phyloP scores from a whole-genome alignment of 176 grass and related monocot species.

The Avena insularis region DNA sequence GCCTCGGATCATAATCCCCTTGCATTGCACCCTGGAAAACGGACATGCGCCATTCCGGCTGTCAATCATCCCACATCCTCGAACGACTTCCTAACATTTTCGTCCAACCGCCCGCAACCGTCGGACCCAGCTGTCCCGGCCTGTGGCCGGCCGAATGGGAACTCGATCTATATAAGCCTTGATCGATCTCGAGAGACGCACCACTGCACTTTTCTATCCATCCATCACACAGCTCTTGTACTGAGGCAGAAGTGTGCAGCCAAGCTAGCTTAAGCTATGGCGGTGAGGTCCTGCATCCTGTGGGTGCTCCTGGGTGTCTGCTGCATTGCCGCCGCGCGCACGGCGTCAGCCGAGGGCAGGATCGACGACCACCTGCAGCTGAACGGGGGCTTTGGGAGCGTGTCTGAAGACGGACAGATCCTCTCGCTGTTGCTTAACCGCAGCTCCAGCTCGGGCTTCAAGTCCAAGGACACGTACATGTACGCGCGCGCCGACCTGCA shows the following conservation, averaged over 20 bases:
- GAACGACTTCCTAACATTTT: too few relatives aligned
- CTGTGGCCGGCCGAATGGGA: conserved; percentile 38
- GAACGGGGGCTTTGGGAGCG: conserved; percentile 42
- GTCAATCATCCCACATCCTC: too few relatives aligned
- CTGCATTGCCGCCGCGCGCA: background rate
- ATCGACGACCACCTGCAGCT: conserved; percentile 40
- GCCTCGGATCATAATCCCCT: too few relatives aligned
- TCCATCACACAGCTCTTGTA: background rate
- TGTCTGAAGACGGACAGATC: background rate
- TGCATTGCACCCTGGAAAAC: too few relatives aligned
- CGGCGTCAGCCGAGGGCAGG: background rate
- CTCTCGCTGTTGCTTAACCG: too few relatives aligned
- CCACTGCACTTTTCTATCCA: background rate
- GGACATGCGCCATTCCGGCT: too few relatives aligned
- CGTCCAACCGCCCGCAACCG: too few relatives aligned
- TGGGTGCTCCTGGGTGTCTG: conserved; percentile 4
- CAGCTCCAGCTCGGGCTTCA: conserved; percentile 58
- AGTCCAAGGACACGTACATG: conserved; percentile 62
- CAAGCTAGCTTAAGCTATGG: background rate
- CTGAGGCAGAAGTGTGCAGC: background rate
- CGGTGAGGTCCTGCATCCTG: background rate
- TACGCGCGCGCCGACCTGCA: conserved; percentile 60
- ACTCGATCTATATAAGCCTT: too few relatives aligned
- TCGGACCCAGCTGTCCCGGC: too few relatives aligned
- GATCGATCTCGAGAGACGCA: background rate